Percentiles rank a stretch among this genome's conserved stretches.
Conservation (phyloP, 2,329 filamentous ascomycete species). For the Clonostachys rosea region DNA sequence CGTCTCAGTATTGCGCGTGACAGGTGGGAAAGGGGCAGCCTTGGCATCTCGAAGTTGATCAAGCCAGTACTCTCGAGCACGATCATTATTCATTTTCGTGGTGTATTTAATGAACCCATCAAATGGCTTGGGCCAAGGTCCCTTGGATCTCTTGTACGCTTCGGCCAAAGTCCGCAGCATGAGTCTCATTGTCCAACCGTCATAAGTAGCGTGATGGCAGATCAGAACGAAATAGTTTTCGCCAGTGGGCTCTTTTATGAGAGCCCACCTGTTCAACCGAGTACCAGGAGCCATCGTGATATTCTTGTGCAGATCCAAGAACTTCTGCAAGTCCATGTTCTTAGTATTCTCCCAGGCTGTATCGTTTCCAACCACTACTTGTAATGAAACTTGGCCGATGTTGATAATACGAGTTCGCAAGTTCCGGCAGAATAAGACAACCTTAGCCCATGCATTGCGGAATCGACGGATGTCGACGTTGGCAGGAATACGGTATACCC, state of each 20-base stretch:
- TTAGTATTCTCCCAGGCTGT: neutral
- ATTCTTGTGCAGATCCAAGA: neutral
- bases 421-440: conserved; percentile 3
- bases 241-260: neutral
- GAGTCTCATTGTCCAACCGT: conserved; percentile 13
- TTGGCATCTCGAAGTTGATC: conserved; percentile 5
- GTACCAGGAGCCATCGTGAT: neutral
- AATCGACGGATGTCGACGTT: conserved; percentile 12
- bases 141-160: neutral
- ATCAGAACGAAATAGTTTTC: conserved; percentile 11
- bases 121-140: neutral
- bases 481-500: conserved; percentile 11
- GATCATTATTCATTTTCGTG: neutral
- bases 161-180: conserved; percentile 2
- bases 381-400: neutral
- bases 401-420: conserved; percentile 2
- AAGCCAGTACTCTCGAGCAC: conserved; percentile 4
- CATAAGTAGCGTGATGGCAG: conserved; percentile 16
- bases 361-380: conserved; percentile 4
- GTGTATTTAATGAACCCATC: conserved; percentile 5
- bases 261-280: neutral
- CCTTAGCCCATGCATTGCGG: conserved; percentile 17
- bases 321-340: neutral
- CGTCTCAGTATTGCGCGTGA: neutral
- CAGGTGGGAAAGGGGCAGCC: conserved; percentile 1